phyloP scores from a whole-genome alignment of 108 stramenopile species.

The Cylindrotheca fusiformis region DNA sequence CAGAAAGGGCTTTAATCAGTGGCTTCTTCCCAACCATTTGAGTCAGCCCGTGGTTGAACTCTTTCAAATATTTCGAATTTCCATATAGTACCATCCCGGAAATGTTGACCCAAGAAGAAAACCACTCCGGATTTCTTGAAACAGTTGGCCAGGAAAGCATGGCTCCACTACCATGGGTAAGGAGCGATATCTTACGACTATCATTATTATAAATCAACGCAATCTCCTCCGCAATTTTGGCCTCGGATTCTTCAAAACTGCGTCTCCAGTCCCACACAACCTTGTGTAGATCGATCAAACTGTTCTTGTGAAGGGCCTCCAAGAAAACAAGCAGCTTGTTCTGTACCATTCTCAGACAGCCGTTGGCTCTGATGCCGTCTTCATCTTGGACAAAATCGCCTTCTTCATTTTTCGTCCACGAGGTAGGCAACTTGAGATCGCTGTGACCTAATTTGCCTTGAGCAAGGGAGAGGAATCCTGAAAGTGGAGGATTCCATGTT shows the following conservation, averaged over 20 bases:
- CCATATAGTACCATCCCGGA: neutral
- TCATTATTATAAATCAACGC: neutral
- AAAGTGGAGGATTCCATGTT: neutral
- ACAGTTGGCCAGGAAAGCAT: neutral
- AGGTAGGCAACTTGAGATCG: neutral
- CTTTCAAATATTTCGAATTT: neutral
- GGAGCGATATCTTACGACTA: neutral
- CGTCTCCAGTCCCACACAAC: slow-evolving; percentile 1
- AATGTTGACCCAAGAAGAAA: neutral
- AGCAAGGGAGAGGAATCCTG: neutral
- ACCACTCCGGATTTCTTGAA: neutral
- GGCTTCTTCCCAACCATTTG: neutral
- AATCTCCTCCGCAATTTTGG: neutral
- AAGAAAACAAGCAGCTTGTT: neutral
- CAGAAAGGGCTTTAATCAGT: neutral
- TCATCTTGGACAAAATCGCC: neutral
- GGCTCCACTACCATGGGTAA: neutral
- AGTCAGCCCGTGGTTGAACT: neutral
- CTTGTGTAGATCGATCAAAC: neutral
- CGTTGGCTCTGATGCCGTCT: neutral
- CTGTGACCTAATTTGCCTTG: neutral
- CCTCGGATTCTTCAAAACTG: neutral
- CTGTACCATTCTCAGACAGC: neutral
- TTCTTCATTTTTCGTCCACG: neutral
- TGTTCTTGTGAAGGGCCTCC: neutral